Conservation (phyloP, 768 basidiomycete species). For the Hygrophorus pudorinus region DNA sequence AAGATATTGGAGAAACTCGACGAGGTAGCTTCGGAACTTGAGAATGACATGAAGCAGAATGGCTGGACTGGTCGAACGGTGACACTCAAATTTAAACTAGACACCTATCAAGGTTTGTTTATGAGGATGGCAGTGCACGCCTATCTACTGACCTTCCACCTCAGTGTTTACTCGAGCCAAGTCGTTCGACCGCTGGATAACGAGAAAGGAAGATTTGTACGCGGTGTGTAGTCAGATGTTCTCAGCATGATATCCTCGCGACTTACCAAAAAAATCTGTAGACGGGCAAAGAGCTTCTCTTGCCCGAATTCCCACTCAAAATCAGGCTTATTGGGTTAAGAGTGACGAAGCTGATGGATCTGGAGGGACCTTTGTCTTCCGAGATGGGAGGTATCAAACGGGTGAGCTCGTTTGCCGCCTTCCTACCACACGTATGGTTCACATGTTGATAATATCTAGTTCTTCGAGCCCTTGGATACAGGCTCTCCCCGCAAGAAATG, state of each 20-base stretch:
- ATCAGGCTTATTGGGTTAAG: conserved; percentile 83
- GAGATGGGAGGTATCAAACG: conserved; percentile 54
- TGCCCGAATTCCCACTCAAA: conserved; percentile 69
- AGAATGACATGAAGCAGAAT: conserved; percentile 63
- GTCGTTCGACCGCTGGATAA: conserved; percentile 70
- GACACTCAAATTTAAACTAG: conserved; percentile 87
- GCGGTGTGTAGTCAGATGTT: conserved; percentile 29
- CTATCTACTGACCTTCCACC: neutral
- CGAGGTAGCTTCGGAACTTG: conserved; percentile 74
- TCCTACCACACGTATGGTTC: neutral
- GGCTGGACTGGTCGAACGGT: conserved; percentile 86
- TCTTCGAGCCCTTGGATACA: conserved; percentile 48
- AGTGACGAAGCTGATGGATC: conserved; percentile 82
- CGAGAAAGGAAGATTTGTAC: conserved; percentile 68
- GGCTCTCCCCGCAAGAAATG: conserved; percentile 30
- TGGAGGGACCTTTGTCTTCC: conserved; percentile 35
- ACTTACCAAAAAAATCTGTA: conserved; percentile 19
- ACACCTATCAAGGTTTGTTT: conserved; percentile 68
- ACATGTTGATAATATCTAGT: neutral
- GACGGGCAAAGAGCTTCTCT: conserved; percentile 75
- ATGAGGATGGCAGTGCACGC: neutral
- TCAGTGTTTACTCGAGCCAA: conserved; percentile 76
- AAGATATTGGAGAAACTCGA: conserved; percentile 70
- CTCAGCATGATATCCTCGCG: neutral
- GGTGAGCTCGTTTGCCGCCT: conserved; percentile 28